Evolutionary conservation across 805 yeast genomes (phyloP), one percentile per base, ranked within the genome.

Genomic region (Candida nitratophila): DNA sequence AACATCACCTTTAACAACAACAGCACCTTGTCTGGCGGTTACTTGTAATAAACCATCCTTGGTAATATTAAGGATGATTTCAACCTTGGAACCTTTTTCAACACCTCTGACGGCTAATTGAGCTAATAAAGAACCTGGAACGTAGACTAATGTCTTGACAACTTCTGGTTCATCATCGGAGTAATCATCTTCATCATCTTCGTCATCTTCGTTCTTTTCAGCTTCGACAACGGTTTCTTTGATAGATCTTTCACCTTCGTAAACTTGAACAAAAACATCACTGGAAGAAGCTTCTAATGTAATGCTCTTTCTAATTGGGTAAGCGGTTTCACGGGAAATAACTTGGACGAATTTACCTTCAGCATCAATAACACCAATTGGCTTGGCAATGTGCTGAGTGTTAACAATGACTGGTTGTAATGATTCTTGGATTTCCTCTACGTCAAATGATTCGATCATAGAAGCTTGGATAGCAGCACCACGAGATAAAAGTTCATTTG

Each of bases 381-480:
- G 83, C 61, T 83, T 81, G 52, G 76, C 64, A 50, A 89, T 67
- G 64, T 93, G 98, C 61, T 87, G 91, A 49, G 96, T 90, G 73
- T 85, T 85, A 54, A 88, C 73, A 48, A 90, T 86, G 47, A 86
- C 78, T 27, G 95, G 93, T 66, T 86, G 85, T 55, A 81, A 70
- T 46, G 93, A 82, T 68, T 88, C 95, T 40, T 74, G 70, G 56
- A 83, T 71, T 66, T 88, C 93, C 50, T 86, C 95, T 43, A 77
- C 88, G 59, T 83, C 93, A 57, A 87, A 95, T 46, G 79, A 71
- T 57, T 84, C 91, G 50, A 84, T 71, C 57, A 91, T 73, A 33
- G 95, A 80, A 42, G 96, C 99, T 75, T 93, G 98, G 63, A 91
- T 76, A 50, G 98, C 96, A 47, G 96, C 95, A 69, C 99, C 99